A percentile compares a stretch with the other conserved stretches of the same genome.
Evolutionary conservation across 169 alveolate genomes (phyloP).

Genomic region (Blepharisma undulans): DNA sequence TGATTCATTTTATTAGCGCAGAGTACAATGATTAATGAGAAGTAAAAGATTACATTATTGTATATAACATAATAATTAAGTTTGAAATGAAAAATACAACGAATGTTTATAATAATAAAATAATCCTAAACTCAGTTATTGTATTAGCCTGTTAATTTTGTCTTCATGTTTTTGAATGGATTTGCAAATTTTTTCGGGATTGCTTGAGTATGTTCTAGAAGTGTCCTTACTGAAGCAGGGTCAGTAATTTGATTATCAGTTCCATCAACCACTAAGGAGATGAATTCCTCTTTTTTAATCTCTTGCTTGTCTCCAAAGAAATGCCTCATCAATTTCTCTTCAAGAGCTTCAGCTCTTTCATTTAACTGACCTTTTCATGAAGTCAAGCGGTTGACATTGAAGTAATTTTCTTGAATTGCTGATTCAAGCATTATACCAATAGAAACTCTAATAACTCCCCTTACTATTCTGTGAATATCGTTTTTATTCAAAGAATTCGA

Average conservation of each 20-base stretch:
- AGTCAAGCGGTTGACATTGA: not conserved
- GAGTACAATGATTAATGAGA: not conserved
- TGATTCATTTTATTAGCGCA: not conserved
- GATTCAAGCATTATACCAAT: not conserved
- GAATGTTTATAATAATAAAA: too few species aligned
- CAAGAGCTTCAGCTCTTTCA: conserved; percentile 28
- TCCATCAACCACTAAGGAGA: not conserved
- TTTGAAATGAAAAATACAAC: too few species aligned
- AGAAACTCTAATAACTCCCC: not conserved
- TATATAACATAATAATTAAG: too few species aligned
- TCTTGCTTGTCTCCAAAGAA: not conserved
- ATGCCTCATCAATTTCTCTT: not conserved
- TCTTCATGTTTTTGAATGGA: conserved; percentile 25
- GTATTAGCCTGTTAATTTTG: conserved; percentile 8
- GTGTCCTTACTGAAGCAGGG: not conserved
- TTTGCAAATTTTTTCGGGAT: conserved; percentile 21
- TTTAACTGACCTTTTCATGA: not conserved
- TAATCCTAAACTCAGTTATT: too few species aligned
- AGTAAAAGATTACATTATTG: not conserved
- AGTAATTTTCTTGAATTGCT: not conserved
- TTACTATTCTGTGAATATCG: not conserved
- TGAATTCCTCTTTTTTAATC: conserved; percentile 13
- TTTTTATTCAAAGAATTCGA: not conserved
- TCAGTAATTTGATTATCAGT: conserved; percentile 7
- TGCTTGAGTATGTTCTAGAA: conserved; percentile 1